Evolutionary conservation across 2,329 filamentous ascomycete species (phyloP).

Genomic region (Epichloe sylvatica): DNA sequence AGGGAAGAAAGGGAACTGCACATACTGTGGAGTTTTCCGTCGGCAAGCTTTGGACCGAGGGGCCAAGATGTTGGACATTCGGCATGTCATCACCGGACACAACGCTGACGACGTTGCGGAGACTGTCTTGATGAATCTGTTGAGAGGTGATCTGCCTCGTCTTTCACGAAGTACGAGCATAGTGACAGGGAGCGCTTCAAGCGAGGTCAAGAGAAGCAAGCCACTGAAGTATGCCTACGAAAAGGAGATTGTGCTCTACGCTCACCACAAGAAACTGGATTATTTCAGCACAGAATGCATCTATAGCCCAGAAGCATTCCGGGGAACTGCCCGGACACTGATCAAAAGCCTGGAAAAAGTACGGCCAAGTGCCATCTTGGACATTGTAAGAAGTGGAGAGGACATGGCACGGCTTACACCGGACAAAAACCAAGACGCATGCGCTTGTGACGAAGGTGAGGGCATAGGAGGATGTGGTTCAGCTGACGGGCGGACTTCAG

Average conservation of each 20-base stretch:
- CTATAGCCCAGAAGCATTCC: constrained; percentile 92
- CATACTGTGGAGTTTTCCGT: constrained; percentile 93
- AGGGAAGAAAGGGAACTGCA: constrained; percentile 97
- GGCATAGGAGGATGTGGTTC: constrained; percentile 56
- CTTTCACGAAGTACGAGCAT: constrained; percentile 83
- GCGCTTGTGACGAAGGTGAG: constrained; percentile 24
- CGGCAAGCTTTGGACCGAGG: constrained; percentile 88
- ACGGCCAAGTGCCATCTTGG: constrained; percentile 82
- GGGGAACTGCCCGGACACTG: constrained; percentile 76
- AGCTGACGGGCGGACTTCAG: constrained; percentile 47
- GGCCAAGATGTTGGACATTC: constrained; percentile 72
- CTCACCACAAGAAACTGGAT: constrained; percentile 89
- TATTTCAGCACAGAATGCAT: constrained; percentile 99
- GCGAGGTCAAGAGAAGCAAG: constrained; percentile 88
- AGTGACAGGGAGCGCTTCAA: constrained; percentile 61
- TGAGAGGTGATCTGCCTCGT: constrained; percentile 78
- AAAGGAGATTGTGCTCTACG: constrained; percentile 97
- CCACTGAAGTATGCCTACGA: constrained; percentile 97
- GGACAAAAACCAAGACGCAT: constrained; percentile 22
- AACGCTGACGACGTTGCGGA: constrained; percentile 97
- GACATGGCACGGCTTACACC: constrained; percentile 73
- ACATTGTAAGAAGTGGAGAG: constrained; percentile 88
- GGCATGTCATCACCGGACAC: constrained; percentile 91
- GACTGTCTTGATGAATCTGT: constrained; percentile 92
- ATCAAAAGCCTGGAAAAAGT: constrained; percentile 95